Evolutionary conservation across 495 filamentous ascomycete species (phyloP).

Genomic region (Penicillium turbatum): DNA sequence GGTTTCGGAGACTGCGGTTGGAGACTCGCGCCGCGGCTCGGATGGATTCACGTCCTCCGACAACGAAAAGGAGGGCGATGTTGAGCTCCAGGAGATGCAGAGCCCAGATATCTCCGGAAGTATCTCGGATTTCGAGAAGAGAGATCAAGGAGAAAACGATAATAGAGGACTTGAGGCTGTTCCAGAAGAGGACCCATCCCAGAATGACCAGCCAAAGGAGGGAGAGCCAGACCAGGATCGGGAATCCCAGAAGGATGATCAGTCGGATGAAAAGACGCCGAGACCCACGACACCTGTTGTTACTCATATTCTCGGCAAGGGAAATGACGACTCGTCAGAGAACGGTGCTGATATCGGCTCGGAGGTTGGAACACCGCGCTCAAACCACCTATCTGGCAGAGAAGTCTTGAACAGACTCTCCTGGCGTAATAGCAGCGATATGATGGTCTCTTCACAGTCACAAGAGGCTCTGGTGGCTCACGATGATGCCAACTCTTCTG

Average conservation of each 20-base stretch:
- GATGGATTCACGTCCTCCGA: slow-evolving; percentile 18
- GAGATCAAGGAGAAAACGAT: neutral
- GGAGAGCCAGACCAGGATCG: neutral
- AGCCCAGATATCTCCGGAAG: slow-evolving; percentile 19
- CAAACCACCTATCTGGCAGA: slow-evolving; percentile 27
- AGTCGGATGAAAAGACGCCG: neutral
- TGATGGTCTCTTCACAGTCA: slow-evolving; percentile 15
- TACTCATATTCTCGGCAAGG: slow-evolving; percentile 17
- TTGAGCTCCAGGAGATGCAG: slow-evolving; percentile 36
- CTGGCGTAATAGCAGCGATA: slow-evolving; percentile 9
- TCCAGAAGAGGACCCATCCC: slow-evolving; percentile 17
- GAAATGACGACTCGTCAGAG: slow-evolving; percentile 29
- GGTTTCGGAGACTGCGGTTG: slow-evolving; percentile 28
- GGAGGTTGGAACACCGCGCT: slow-evolving; percentile 28
- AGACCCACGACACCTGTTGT: slow-evolving; percentile 8
- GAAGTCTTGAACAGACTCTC: slow-evolving; percentile 21
- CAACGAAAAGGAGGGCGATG: slow-evolving; percentile 30
- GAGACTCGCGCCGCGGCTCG: slow-evolving; percentile 26
- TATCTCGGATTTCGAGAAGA: slow-evolving; percentile 24
- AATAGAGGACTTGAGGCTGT: slow-evolving; percentile 16
- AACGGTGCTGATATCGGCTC: slow-evolving; percentile 37
- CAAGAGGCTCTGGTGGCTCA: slow-evolving; percentile 24
- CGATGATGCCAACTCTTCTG: slow-evolving; percentile 26
- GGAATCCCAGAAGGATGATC: neutral
- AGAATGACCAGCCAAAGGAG: neutral